Base-by-base conservation (phyloP, 1,284 basidiomycete genomes). In the Fomitopsis pinicola region DNA sequence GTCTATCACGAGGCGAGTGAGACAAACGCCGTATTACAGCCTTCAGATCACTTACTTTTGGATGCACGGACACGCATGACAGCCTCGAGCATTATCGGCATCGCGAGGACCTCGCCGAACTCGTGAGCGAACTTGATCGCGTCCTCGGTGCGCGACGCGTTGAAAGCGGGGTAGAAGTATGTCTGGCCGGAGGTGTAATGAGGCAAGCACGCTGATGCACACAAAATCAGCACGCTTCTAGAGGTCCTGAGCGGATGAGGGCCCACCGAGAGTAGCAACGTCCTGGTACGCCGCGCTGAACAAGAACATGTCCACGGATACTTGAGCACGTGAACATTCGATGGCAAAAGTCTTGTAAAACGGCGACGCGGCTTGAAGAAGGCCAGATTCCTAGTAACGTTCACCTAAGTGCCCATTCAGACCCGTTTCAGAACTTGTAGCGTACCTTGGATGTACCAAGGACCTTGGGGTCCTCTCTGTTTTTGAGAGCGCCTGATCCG, bases 321-420 rank as follows among this genome's bases (percentile, higher is more conserved):
- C 92, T 75, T 99, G 97, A 9, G 92, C 90, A 67, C 97, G 88
- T 8, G 97, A 98, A 75, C 97, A 99, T 69, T 99, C 97, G 73
- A 99, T 99, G 19, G 97, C 95, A 69, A 99, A 98, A 0, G 94
- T 95, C 82, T 99, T 99, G 84, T 98, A 99, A 81, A 98, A 99
- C 8, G 91, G 85, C 38, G 92, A 93, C 0, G 92, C 93, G 17
- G 95, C 84, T 78, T 95, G 94, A 44, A 98, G 82, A 10, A 98
- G 79, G 15, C 85, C 83, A 14, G 92, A 95, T 81, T 97, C n/a
- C n/a, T n/a, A n/a, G n/a, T n/a, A n/a, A n/a, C n/a, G n/a, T n/a
- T n/a, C n/a, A n/a, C n/a, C n/a, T n/a, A 15, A 50, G 48, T n/a
- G 6, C 14, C 10, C 12, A 17, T 3, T 10, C 12, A 15, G 38